phyloP scores from a whole-genome alignment of 306 rosid species.

The Biancaea sappan region DNA sequence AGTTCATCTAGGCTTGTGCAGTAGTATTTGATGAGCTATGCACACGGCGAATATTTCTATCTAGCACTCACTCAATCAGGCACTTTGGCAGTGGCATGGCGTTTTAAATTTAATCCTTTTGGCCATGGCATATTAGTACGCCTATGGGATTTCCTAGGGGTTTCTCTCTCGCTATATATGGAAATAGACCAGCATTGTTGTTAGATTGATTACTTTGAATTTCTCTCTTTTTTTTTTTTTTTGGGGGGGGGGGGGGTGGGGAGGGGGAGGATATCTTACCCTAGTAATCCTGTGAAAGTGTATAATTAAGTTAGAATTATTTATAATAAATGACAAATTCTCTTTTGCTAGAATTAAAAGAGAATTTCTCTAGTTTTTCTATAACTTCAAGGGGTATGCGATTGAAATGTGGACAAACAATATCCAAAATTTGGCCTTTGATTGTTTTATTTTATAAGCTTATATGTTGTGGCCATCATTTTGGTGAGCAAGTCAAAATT shows the following conservation, averaged over 20 bases:
- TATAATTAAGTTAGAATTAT: not conserved
- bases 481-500: not conserved
- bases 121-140: too few species aligned
- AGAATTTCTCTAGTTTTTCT: conserved; percentile 4
- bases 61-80: not conserved
- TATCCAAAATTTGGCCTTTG: not conserved
- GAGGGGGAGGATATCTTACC: too few species aligned
- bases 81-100: not conserved
- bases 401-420: conserved; percentile 12
- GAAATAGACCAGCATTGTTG: not conserved
- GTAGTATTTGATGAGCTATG: not conserved
- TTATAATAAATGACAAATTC: too few species aligned
- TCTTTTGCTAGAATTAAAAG: conserved; percentile 1
- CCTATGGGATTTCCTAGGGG: too few species aligned
- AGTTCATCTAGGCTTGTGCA: conserved; percentile 4
- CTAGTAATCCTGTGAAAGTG: not conserved
- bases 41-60: not conserved
- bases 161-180: too few species aligned
- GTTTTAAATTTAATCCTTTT: too few species aligned
- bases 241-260: too few species aligned
- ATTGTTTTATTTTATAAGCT: not conserved
- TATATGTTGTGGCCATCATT: conserved; percentile 9
- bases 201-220: not conserved
- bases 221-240: not conserved
- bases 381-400: not conserved